Base-by-base conservation (phyloP, 805 yeast genomes). In the Suhomyces tanzawaensis region DNA sequence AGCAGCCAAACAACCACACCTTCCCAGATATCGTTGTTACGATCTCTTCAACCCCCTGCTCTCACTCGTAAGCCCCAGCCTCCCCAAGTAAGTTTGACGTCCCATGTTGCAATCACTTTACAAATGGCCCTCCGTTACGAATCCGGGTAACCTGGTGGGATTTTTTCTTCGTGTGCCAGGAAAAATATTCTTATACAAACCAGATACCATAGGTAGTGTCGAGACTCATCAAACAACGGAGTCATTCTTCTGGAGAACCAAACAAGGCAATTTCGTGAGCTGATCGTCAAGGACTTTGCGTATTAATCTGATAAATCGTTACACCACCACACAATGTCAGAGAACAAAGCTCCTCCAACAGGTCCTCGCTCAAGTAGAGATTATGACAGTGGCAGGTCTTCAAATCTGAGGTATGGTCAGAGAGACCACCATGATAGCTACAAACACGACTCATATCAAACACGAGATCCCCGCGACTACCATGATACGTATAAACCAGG, bases 361-460 rank as follows among this genome's bases (percentile, higher is more conserved):
- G 60, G 60, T 3, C 60, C 66, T 4, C 58, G 52, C 35, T 49
- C 58, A 12, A 39, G 44, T 17, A 37, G 53, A 29, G 52, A 46
- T 31, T 45, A 35, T 29, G 37, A 43, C 15, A 26, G 46, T 17
- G 25, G 34, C 11, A 27, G 27, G 4, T 15, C 36, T 7, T 28
- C 35, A n/a, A 4, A 27, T 12, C 14, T 7, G n/a, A 7, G 27
- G n/a, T 9, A 21, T n/a, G 23, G 17, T 12, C 32, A 19, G 14
- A 22, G 19, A 12, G 26, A 18, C 19, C 19, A 23, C 16, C 29
- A 25, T n/a, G 36, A 33, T 18, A 18, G 29, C 12, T 22, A 33
- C 15, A 16, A 16, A 24, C 12, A 24, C 13, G 27, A 24, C 24
- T 17, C 34, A n/a, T 31, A 18, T 16, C 7, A 16, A 14, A 6